Base-by-base conservation (phyloP, 352 stramenopile genomes). In the Phytopythium litorale region DNA sequence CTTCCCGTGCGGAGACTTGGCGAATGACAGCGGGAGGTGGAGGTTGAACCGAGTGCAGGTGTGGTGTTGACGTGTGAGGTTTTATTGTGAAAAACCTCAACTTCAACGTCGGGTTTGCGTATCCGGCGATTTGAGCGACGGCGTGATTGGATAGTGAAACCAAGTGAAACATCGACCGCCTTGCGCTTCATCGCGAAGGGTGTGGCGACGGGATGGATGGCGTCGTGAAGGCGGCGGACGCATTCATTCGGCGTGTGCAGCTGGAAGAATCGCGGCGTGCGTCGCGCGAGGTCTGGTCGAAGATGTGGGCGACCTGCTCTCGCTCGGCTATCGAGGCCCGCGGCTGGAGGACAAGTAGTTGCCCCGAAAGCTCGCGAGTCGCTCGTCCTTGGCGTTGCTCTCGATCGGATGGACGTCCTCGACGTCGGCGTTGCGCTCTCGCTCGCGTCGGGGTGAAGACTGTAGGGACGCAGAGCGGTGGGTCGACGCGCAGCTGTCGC, bases 11-110 rank as follows among this genome's bases (percentile, higher is more conserved):
- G 48, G 48, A 21, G 15, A 54, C 16, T 60, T 60, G 37, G 23
- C 21, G 7, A 52, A 7, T 51, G 55, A 38, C 13, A 19, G 7
- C n/a, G 16, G 37, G 15, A 19, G 32, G 32, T 2, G 4, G 21
- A 40, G 30, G 16, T 46, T 32, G 49, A 13, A 21, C 15, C 18
- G 38, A 56, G 9, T 8, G 42, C 13, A 15, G 42, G 37, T 51
- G 19, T 49, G 42, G 37, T 51, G 19, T 49, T 58, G 38, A 63
- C 45, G 37, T 45, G 4, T n/a, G 48, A 64, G 62, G 58, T 69
- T 69, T 68, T 68, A 25, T 37, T 11, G 33, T n/a, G n/a, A 60
- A 69, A 64, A 76, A 66, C 59, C 56, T 71, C 45, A 73, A 76
- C 70, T 78, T 81, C 58, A 79, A 77, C 58, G 68, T 60, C 11